These are phyloP conservation scores for Sanghuangporus weigelae DNA, from an alignment of 1,284 basidiomycete species.

Conservation along the genomic window DNA sequence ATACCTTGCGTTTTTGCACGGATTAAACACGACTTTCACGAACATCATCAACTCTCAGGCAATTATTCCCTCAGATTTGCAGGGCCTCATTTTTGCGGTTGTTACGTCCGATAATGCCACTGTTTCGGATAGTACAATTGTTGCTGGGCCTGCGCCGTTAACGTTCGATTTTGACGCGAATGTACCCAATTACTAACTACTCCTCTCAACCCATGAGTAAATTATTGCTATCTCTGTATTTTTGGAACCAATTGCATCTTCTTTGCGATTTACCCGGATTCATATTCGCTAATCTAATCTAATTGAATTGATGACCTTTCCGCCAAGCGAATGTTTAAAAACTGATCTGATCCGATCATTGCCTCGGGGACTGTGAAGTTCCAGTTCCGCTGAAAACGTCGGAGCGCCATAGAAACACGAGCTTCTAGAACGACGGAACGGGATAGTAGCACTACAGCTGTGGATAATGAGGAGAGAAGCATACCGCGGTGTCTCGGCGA, in stretches of 20 bases:
- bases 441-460: background rate
- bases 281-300: too few relatives aligned
- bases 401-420: background rate
- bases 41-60: slow-evolving; percentile 29
- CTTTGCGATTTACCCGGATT: too few relatives aligned
- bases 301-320: background rate
- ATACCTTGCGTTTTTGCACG: slow-evolving; percentile 37
- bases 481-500: background rate
- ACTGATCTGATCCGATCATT: background rate
- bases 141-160: slow-evolving; percentile 34
- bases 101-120: slow-evolving; percentile 18
- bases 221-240: background rate
- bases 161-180: slow-evolving; percentile 9
- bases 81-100: slow-evolving; percentile 23
- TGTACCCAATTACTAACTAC: background rate
- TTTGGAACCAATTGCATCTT: background rate
- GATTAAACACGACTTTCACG: slow-evolving; percentile 30
- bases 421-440: background rate
- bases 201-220: background rate
- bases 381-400: background rate
- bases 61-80: slow-evolving; percentile 22
- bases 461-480: background rate
- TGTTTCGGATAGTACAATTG: slow-evolving; percentile 26
- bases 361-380: background rate
- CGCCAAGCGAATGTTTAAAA: background rate